Evolutionary conservation across 352 stramenopile genomes (phyloP).

Genomic region (Pythium angustatum): DNA sequence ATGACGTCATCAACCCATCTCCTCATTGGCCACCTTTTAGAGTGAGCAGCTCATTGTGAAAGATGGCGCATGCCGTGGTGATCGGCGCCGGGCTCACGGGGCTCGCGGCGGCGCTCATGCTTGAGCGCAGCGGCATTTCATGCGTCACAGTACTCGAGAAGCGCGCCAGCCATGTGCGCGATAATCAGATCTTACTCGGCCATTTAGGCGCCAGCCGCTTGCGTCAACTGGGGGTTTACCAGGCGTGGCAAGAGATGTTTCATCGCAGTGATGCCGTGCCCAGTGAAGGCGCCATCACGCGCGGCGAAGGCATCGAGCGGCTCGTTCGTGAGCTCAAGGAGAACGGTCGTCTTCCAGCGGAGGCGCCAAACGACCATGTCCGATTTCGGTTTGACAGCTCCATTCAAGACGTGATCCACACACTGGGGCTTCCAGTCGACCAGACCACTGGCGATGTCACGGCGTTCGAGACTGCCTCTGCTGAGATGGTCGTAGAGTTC

Average conservation of each 20-base stretch:
- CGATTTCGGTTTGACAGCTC: slow-evolving; percentile 23
- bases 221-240: slow-evolving; percentile 30
- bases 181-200: slow-evolving; percentile 30
- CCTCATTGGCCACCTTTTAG: too few relatives aligned
- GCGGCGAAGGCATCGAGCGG: slow-evolving; percentile 26
- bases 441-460: slow-evolving; percentile 12
- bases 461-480: slow-evolving; percentile 13
- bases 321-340: slow-evolving; percentile 27
- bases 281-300: slow-evolving; percentile 28
- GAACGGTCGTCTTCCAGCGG: slow-evolving; percentile 9
- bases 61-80: slow-evolving; percentile 25
- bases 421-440: slow-evolving; percentile 17
- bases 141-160: slow-evolving; percentile 32
- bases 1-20: slow-evolving; percentile 17
- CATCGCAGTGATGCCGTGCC: slow-evolving; percentile 1
- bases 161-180: slow-evolving; percentile 17
- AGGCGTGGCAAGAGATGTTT: slow-evolving; percentile 16
- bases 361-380: slow-evolving; percentile 28
- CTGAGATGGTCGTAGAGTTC: slow-evolving; percentile 26
- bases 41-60: slow-evolving; percentile 4
- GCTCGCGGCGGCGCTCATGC: slow-evolving; percentile 30
- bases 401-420: slow-evolving; percentile 9
- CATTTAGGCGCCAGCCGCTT: slow-evolving; percentile 25
- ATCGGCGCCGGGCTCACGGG: slow-evolving; percentile 32
- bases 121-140: slow-evolving; percentile 22